Conservation (phyloP, 2,329 filamentous ascomycete genomes). For the Thelonectria blattea region DNA sequence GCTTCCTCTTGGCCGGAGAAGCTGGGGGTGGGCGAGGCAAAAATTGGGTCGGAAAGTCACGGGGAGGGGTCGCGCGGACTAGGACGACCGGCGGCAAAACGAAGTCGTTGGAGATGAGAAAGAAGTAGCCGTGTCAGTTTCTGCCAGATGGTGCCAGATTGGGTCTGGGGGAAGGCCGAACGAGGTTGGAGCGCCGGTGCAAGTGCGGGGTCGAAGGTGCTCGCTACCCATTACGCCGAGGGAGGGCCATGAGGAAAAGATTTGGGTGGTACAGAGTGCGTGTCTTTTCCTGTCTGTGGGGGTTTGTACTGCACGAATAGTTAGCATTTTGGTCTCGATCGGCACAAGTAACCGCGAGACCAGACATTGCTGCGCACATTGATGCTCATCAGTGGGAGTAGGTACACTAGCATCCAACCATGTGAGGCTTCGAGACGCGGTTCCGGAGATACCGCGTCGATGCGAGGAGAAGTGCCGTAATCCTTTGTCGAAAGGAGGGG, state of each 20-base stretch:
- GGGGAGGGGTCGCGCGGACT: constrained; percentile 14
- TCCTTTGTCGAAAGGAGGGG: neutral
- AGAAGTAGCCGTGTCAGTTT: constrained; percentile 7
- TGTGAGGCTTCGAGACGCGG: constrained; percentile 16
- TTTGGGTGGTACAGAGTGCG: neutral
- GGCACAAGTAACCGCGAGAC: constrained; percentile 10
- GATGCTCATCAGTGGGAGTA: neutral
- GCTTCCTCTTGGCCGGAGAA: no score
- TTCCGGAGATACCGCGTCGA: constrained; percentile 14
- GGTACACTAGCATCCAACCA: neutral
- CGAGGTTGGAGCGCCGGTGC: constrained; percentile 1
- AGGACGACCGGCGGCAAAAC: constrained; percentile 23
- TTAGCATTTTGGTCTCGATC: neutral
- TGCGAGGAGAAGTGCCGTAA: neutral
- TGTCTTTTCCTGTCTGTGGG: constrained; percentile 1
- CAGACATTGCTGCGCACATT: neutral
- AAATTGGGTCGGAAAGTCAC: constrained; percentile 30
- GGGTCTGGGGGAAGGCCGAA: constrained; percentile 1
- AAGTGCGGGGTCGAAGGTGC: constrained; percentile 34
- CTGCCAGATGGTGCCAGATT: constrained; percentile 4
- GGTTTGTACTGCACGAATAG: neutral
- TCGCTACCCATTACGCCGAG: constrained; percentile 39
- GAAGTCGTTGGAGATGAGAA: constrained; percentile 15
- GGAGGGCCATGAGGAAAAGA: neutral
- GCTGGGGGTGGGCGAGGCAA: constrained; percentile 4